Conservation (phyloP, 441 rosid genomes). For the Mallotus repandus region DNA sequence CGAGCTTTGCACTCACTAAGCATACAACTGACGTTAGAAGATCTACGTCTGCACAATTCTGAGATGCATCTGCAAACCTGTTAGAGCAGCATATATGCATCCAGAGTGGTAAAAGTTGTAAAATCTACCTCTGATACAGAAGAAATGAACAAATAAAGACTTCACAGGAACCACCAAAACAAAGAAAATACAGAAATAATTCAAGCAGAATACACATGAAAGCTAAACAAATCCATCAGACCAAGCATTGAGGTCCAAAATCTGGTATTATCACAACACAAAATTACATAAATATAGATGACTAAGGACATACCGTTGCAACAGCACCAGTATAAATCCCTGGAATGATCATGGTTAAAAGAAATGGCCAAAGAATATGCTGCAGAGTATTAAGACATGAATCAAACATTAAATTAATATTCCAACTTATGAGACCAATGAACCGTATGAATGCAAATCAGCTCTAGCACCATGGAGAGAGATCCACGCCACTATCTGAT, state of each 20-base stretch:
- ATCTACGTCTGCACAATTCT: conserved; percentile 76
- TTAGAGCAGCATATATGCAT: conserved; percentile 28
- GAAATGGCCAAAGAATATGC: conserved; percentile 98
- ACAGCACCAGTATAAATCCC: conserved; percentile 70
- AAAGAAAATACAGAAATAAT: background rate
- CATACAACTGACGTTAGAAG: conserved; percentile 56
- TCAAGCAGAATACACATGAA: conserved; percentile 12
- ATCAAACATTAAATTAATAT: conserved; percentile 9
- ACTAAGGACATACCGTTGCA: conserved; percentile 61
- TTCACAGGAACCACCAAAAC: conserved; percentile 17
- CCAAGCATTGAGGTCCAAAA: conserved; percentile 11
- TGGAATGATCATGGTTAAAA: conserved; percentile 86
- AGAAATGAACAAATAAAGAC: background rate
- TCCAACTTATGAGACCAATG: conserved; percentile 2
- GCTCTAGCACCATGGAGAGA: conserved; percentile 14
- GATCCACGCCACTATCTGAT: background rate
- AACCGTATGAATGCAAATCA: background rate
- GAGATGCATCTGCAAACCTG: conserved; percentile 99
- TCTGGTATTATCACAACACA: background rate
- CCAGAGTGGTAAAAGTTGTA: conserved; percentile 7
- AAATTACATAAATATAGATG: conserved; percentile 11
- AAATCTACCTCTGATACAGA: conserved; percentile 6
- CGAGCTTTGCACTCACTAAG: conserved; percentile 83
- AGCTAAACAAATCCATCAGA: conserved; percentile 12
- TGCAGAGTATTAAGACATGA: conserved; percentile 41